Evolutionary conservation across 768 basidiomycete genomes (phyloP).

Genomic region (Tubosaeta brunneosetosa): DNA sequence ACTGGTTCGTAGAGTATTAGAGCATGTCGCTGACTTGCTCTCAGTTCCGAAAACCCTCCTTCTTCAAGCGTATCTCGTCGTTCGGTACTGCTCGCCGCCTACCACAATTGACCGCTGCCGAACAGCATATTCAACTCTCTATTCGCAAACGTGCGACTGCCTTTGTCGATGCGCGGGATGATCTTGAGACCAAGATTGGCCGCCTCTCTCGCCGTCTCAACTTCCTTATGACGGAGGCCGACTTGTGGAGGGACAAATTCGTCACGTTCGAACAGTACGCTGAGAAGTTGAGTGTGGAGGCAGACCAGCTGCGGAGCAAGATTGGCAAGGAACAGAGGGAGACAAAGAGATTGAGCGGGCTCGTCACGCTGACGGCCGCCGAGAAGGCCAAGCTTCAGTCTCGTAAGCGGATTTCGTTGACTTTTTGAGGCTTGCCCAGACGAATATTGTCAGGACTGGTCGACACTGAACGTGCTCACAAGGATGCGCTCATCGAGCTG

Average conservation of each 20-base stretch:
- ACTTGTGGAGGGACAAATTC: constrained; percentile 91
- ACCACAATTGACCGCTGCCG: constrained; percentile 71
- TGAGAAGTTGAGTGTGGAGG: constrained; percentile 83
- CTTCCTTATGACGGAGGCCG: constrained; percentile 88
- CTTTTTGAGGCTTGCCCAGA: background rate
- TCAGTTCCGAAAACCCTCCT: constrained; percentile 83
- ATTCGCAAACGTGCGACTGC: constrained; percentile 93
- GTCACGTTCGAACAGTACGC: constrained; percentile 93
- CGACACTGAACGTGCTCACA: constrained; percentile 79
- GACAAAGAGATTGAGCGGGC: constrained; percentile 76
- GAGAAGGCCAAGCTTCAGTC: constrained; percentile 76
- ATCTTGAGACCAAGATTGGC: constrained; percentile 91
- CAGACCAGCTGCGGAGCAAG: constrained; percentile 76
- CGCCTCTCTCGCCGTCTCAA: constrained; percentile 79
- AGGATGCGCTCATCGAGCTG: constrained; percentile 75
- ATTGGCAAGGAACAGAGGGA: constrained; percentile 91
- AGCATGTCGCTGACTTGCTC: constrained; percentile 3
- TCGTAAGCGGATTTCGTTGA: constrained; percentile 46
- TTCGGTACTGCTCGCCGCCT: constrained; percentile 67
- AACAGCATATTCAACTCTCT: constrained; percentile 80
- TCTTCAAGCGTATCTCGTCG: constrained; percentile 79
- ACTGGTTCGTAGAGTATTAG: background rate
- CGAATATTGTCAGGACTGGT: constrained; percentile 52
- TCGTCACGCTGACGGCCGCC: constrained; percentile 69
- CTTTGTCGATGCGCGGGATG: constrained; percentile 90